A percentile compares a stretch with the other conserved stretches of the same genome.
Evolutionary conservation across 228 moss, liverwort and hornwort genomes (phyloP).

Genomic region (Sphagnum fallax): DNA sequence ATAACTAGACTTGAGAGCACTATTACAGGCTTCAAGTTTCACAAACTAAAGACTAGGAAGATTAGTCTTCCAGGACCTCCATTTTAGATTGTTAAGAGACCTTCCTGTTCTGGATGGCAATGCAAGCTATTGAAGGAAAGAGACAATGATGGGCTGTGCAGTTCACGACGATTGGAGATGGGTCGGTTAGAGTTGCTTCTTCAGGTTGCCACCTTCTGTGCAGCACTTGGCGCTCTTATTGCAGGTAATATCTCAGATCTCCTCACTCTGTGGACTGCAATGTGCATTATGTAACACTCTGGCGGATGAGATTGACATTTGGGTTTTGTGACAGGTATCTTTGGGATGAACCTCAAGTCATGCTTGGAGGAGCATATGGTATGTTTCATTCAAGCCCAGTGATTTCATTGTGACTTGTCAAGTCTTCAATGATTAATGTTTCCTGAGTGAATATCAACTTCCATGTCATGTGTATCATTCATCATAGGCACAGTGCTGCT

Average conservation of each 20-base stretch:
- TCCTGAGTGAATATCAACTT: too few relatives aligned
- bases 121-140: too few relatives aligned
- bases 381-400: constrained; percentile 5
- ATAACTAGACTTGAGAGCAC: too few relatives aligned
- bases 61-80: too few relatives aligned
- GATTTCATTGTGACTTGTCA: neutral
- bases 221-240: constrained; percentile 91
- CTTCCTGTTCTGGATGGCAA: too few relatives aligned
- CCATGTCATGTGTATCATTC: too few relatives aligned
- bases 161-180: constrained; percentile 95
- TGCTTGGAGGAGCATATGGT: constrained; percentile 93
- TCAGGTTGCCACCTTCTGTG: constrained; percentile 95
- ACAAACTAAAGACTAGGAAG: too few relatives aligned
- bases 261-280: too few relatives aligned
- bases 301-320: neutral
- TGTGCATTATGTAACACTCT: too few relatives aligned
- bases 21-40: too few relatives aligned
- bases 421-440: neutral
- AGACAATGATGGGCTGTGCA: constrained; percentile 10
- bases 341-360: constrained; percentile 97
- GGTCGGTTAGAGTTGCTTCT: constrained; percentile 93
- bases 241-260: constrained; percentile 39
- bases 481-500: too few relatives aligned
- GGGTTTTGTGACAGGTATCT: constrained; percentile 59
- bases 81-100: too few relatives aligned